Base-by-base conservation (phyloP, 2,329 filamentous ascomycete species). In the Aspergillus sojae region DNA sequence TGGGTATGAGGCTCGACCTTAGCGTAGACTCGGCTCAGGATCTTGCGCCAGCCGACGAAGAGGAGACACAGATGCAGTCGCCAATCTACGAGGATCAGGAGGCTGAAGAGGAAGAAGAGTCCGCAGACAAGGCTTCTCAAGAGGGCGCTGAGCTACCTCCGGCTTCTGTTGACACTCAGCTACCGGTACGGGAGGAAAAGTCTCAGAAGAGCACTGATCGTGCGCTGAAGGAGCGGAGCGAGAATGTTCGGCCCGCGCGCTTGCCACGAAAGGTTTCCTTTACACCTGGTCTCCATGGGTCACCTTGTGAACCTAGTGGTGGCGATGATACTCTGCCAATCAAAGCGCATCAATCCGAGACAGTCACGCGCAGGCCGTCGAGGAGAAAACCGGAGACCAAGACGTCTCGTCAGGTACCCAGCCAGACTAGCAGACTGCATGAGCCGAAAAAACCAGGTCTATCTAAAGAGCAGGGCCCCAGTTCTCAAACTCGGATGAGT, bases 1-100 rank as follows among this genome's bases (percentile, higher is more conserved):
- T 75, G 60, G 79, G 79, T 26, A 73, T 81, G 72, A 76, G 74
- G n/a, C 75, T 83, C 32, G 77, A 80, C 67, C 69, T 74, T 48
- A 77, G 74, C 64, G 70, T 75, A 53, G 71, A 72, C 57, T 65
- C 71, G 1, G 55, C 63, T 12, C 68, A 71, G 6, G 63, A 64
- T 41, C 53, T 62, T 19, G 65, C 68, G 23, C 62, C 66, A 21
- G 68, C 72, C 45, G 65, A 58, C 7, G 65, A 66, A 7, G 34
- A 58, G 4, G 71, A 74, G 9, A 67, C 66, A 5, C 69, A 65
- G 34, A 68, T 71, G n/a, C 70, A 73, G 21, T 70, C 73, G 7
- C 72, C 74, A 5, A 75, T 78, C 23, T 67, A 76, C 19, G 72
- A 77, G 57, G 74, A 77, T 54, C 70, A 70, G 21, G 62, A 74